Evolutionary conservation across 179 eudicot genomes (phyloP), one percentile per base, ranked within the genome.

Genomic region (Patellifolia procumbens): DNA sequence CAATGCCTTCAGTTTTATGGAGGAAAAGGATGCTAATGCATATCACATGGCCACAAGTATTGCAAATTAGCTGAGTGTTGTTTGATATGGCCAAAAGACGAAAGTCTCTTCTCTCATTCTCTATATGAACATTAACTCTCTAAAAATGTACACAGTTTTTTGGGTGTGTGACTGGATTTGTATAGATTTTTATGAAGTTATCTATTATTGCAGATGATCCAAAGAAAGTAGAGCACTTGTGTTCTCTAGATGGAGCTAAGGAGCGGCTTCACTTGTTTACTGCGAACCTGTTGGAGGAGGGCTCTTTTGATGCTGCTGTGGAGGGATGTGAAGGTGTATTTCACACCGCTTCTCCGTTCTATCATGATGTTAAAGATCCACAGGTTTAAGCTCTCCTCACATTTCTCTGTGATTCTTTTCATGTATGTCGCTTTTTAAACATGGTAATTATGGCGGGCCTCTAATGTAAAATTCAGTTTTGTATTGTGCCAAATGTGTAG

Each of bases 291-390:
- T 53, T 83, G 66, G 84, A 80, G 61, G 81, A 80, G 62, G 86
- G 86, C 39, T 65, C 81, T 35, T 83, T 84, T 68, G 82, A 84
- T 75, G 58, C 82, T 69, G 75, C 78, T 59, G 82, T 84, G 20
- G 80, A 81, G 64, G 86, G 84, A 17, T 84, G 86, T 64, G 81
- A 78, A 66, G 84, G 82, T 72, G 86, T 84, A 78, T 83, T 81
- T 22, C 86, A 83, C 66, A 83, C 82, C 4, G 86, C 86, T 13
- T 85, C 87, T 70, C 87, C 88, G 7, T 85, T 80, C 73, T 77
- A 61, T 62, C 72, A 56, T 72, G 77, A 72, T 45, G 78, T 74
- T 79, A 53, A 67, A 42, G 88, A 85, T 71, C 88, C 88, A 5
- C 78, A 82, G 85, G 85, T 82, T 46, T 16, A 22, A 9, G 13